Evolutionary conservation across 2,329 filamentous ascomycete genomes (phyloP).

Genomic region (Fusarium subglutinans): DNA sequence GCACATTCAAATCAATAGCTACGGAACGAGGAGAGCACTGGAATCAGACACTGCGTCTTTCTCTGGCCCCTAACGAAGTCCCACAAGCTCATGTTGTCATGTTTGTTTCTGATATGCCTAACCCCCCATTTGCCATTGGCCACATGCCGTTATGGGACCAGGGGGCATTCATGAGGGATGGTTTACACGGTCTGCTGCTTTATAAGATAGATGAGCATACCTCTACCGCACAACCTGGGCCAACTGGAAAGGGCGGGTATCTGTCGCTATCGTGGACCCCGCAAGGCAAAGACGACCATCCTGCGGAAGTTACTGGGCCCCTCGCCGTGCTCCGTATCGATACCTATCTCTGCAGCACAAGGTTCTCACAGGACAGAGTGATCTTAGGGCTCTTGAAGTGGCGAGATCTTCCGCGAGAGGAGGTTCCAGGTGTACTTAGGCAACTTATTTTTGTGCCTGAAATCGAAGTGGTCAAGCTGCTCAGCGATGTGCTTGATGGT

Average conservation of each 20-base stretch:
- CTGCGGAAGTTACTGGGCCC: slow-evolving; percentile 80
- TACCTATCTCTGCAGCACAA: slow-evolving; percentile 93
- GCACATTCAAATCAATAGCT: slow-evolving; percentile 88
- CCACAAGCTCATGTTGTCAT: slow-evolving; percentile 86
- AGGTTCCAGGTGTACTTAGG: slow-evolving; percentile 78
- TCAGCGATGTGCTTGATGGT: slow-evolving; percentile 88
- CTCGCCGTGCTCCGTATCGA: slow-evolving; percentile 81
- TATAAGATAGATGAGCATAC: slow-evolving; percentile 95
- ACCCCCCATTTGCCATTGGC: slow-evolving; percentile 88
- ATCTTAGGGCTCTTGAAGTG: slow-evolving; percentile 86
- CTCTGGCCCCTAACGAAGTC: slow-evolving; percentile 82
- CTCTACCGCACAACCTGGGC: slow-evolving; percentile 69
- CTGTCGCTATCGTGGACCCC: slow-evolving; percentile 83
- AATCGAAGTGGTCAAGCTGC: slow-evolving; percentile 95
- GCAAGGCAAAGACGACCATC: slow-evolving; percentile 70
- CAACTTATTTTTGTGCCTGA: slow-evolving; percentile 93
- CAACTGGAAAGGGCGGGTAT: slow-evolving; percentile 83
- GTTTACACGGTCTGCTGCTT: slow-evolving; percentile 79
- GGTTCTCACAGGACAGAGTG: slow-evolving; percentile 90
- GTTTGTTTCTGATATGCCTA: slow-evolving; percentile 86
- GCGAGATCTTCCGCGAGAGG: slow-evolving; percentile 77
- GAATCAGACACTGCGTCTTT: slow-evolving; percentile 87
- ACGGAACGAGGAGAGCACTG: slow-evolving; percentile 82
- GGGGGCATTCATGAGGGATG: slow-evolving; percentile 88
- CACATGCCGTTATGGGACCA: slow-evolving; percentile 96